A percentile compares a stretch with the other conserved stretches of the same genome.
Conservation (phyloP, 129 eudicot species). For the Flaveria sonorensis region DNA sequence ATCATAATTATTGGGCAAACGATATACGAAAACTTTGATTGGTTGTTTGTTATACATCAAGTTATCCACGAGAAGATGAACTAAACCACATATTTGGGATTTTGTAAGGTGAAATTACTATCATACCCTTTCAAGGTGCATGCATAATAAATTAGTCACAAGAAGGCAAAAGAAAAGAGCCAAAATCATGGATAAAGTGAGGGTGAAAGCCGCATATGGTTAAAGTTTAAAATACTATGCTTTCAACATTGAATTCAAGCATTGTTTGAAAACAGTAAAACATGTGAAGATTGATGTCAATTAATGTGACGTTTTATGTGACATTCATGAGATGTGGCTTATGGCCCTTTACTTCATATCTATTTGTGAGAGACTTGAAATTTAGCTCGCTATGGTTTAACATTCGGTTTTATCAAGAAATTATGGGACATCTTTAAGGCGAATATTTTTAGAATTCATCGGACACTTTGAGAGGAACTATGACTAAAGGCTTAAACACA, state of each 20-base stretch:
- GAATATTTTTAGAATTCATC: no score
- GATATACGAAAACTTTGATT: neutral
- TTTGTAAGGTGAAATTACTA: slow-evolving; percentile 16
- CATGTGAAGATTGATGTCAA: slow-evolving; percentile 33
- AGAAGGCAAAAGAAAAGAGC: slow-evolving; percentile 24
- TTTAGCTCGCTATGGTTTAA: no score
- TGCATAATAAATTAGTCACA: slow-evolving; percentile 31
- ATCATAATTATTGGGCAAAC: slow-evolving; percentile 5
- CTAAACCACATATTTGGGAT: slow-evolving; percentile 25
- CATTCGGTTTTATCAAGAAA: no score
- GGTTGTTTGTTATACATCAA: slow-evolving; percentile 16
- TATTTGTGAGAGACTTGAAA: neutral
- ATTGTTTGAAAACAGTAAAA: slow-evolving; percentile 27
- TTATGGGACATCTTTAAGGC: no score
- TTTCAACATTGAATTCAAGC: slow-evolving; percentile 31
- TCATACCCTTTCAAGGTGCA: slow-evolving; percentile 31
- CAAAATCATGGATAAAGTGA: slow-evolving; percentile 29
- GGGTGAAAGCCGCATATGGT: slow-evolving; percentile 25
- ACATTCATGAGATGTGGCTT: slow-evolving; percentile 24
- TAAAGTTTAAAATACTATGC: slow-evolving; percentile 24
- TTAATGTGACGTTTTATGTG: slow-evolving; percentile 33
- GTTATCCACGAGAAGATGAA: slow-evolving; percentile 1
- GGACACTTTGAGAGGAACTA: no score
- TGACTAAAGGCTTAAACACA: no score
- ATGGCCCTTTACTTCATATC: slow-evolving; percentile 25